A percentile compares a stretch with the other conserved stretches of the same genome.
Evolutionary conservation across 2,329 filamentous ascomycete genomes (phyloP).

Genomic region (Blumeria graminis): DNA sequence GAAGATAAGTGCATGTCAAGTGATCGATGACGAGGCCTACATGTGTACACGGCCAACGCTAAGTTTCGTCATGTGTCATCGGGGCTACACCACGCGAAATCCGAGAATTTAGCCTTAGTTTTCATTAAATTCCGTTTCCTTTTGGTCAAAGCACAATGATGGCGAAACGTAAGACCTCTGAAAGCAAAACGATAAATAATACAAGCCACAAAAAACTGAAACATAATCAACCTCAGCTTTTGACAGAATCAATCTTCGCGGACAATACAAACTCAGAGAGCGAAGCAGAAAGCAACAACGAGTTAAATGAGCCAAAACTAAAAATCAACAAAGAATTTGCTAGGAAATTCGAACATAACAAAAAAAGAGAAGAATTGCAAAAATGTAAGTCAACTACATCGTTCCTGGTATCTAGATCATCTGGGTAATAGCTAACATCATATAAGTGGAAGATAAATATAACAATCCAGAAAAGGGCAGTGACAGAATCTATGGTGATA

Average conservation of each 20-base stretch:
- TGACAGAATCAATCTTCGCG: conserved; percentile 16
- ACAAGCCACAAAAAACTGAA: conserved; percentile 12
- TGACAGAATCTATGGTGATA: conserved; percentile 20
- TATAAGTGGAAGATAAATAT: conserved; percentile 69
- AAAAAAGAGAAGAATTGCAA: conserved; percentile 75
- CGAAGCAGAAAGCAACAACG: conserved; percentile 16
- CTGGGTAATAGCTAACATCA: conserved; percentile 1
- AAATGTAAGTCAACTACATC: conserved; percentile 24
- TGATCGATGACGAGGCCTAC: too few relatives aligned
- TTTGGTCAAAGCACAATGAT: conserved; percentile 5
- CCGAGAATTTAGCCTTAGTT: too few relatives aligned
- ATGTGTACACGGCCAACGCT: too few relatives aligned
- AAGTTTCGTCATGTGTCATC: too few relatives aligned
- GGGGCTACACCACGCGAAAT: too few relatives aligned
- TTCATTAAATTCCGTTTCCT: too few relatives aligned
- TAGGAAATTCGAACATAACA: conserved; percentile 80
- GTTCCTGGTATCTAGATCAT: neutral
- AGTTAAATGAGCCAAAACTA: conserved; percentile 22
- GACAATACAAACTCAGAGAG: conserved; percentile 22
- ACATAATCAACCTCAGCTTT: conserved; percentile 4
- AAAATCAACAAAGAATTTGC: conserved; percentile 85
- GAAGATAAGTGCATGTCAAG: too few relatives aligned
- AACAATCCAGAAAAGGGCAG: conserved; percentile 19
- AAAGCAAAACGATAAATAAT: conserved; percentile 5
- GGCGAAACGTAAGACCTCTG: conserved; percentile 15